Evolutionary conservation across 140 eudicot genomes (phyloP).

Genomic region (Oenanthe javanica): DNA sequence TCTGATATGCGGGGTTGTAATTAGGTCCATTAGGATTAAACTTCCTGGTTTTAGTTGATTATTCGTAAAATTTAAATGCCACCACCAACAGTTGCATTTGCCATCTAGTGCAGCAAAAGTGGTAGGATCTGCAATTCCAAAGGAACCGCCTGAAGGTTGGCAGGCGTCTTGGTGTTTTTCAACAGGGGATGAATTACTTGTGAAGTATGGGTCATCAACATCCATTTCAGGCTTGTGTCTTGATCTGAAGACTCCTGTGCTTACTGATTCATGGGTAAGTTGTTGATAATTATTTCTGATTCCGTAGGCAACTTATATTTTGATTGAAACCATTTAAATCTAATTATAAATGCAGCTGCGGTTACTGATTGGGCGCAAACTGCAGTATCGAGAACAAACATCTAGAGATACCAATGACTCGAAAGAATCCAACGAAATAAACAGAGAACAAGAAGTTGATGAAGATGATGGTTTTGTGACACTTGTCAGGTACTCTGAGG

Average conservation of each 20-base stretch:
- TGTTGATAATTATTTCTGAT: neutral
- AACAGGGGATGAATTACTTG: slow-evolving; percentile 50
- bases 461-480: slow-evolving; percentile 72
- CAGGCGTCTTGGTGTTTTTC: slow-evolving; percentile 72
- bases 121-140: slow-evolving; percentile 82
- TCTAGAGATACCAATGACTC: slow-evolving; percentile 5
- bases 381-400: slow-evolving; percentile 41
- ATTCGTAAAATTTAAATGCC: neutral
- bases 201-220: slow-evolving; percentile 37
- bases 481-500: slow-evolving; percentile 60
- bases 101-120: slow-evolving; percentile 77
- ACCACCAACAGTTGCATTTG: slow-evolving; percentile 17
- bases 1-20: neutral
- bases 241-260: slow-evolving; percentile 26
- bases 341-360: slow-evolving; percentile 28
- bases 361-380: slow-evolving; percentile 59
- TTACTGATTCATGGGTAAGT: slow-evolving; percentile 37
- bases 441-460: slow-evolving; percentile 10
- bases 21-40: neutral
- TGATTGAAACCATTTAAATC: neutral
- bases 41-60: neutral
- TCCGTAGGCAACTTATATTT: neutral
- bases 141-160: slow-evolving; percentile 51
- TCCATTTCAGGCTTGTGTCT: slow-evolving; percentile 33
- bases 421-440: slow-evolving; percentile 8